Percentiles rank a stretch among this genome's conserved stretches.
These are phyloP conservation scores for Lentinula aciculospora DNA, from an alignment of 768 basidiomycete species.

Conservation along the genomic window DNA sequence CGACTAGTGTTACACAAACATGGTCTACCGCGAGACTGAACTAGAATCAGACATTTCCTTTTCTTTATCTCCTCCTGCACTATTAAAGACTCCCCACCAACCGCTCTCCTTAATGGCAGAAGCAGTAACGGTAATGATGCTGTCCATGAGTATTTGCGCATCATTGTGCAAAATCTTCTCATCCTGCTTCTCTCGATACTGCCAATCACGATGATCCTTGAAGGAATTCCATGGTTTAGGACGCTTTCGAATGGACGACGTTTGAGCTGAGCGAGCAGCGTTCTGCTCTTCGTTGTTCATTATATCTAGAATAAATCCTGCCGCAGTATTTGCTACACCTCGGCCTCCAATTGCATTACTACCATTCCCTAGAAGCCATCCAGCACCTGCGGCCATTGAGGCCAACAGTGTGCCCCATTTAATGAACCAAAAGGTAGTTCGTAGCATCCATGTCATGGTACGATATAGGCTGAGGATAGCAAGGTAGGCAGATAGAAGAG, in stretches of 20 bases:
- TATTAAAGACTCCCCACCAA: slow-evolving; percentile 27
- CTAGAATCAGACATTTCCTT: slow-evolving; percentile 5
- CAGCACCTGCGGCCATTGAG: slow-evolving; percentile 43
- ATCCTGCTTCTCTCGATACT: slow-evolving; percentile 29
- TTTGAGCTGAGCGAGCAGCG: slow-evolving; percentile 19
- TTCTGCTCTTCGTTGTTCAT: slow-evolving; percentile 32
- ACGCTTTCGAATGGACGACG: slow-evolving; percentile 10
- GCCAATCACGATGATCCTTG: slow-evolving; percentile 55
- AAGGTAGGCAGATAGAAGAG: slow-evolving; percentile 66
- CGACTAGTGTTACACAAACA: not conserved
- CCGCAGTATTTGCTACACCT: slow-evolving; percentile 33
- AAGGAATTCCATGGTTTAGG: slow-evolving; percentile 67
- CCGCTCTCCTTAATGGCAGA: slow-evolving; percentile 18
- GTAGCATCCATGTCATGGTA: slow-evolving; percentile 70
- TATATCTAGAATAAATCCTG: slow-evolving; percentile 34
- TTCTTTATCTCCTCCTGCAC: slow-evolving; percentile 12
- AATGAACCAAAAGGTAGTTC: slow-evolving; percentile 59
- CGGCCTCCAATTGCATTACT: slow-evolving; percentile 28
- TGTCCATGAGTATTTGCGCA: slow-evolving; percentile 38
- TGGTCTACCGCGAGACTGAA: slow-evolving; percentile 7
- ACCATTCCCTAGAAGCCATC: slow-evolving; percentile 44
- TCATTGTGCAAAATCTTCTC: slow-evolving; percentile 16
- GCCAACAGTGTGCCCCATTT: slow-evolving; percentile 72
- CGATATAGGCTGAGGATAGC: slow-evolving; percentile 75
- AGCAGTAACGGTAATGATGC: slow-evolving; percentile 29